A percentile compares a stretch with the other conserved stretches of the same genome.
Evolutionary conservation across 2,329 filamentous ascomycete genomes (phyloP).

Genomic region (Colletotrichum cuscutae): DNA sequence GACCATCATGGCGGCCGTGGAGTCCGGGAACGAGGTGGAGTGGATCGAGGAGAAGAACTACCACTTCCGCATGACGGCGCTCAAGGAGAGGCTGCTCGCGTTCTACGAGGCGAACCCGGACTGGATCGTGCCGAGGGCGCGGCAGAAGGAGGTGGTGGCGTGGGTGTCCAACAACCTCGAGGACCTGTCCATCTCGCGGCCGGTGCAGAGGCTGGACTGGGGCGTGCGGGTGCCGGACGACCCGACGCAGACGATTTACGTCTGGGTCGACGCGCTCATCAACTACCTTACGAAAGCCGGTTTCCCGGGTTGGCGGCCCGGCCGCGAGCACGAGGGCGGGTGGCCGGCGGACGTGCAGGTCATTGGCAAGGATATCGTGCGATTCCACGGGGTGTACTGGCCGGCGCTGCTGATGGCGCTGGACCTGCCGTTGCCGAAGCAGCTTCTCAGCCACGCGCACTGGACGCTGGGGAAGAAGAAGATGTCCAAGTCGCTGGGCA

Average conservation of each 20-base stretch:
- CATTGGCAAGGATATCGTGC: conserved; percentile 95
- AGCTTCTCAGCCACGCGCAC: conserved; percentile 89
- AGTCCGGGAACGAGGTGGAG: conserved; percentile 93
- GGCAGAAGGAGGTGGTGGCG: conserved; percentile 82
- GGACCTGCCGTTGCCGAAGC: conserved; percentile 79
- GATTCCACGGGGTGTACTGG: conserved; percentile 99
- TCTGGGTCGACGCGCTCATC: conserved; percentile 95
- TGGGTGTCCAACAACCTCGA: conserved; percentile 82
- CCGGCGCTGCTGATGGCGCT: conserved; percentile 94
- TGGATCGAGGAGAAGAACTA: conserved; percentile 96
- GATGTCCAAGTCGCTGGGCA: conserved; percentile 96
- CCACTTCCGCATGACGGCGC: conserved; percentile 89
- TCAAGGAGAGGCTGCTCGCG: conserved; percentile 80
- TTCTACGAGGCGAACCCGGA: conserved; percentile 83
- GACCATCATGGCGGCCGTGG: conserved; percentile 83
- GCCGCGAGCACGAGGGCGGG: conserved; percentile 68
- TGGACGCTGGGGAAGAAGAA: conserved; percentile 94
- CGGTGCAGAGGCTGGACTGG: conserved; percentile 82
- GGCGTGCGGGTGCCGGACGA: conserved; percentile 91
- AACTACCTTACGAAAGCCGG: conserved; percentile 93
- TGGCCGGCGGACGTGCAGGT: conserved; percentile 96
- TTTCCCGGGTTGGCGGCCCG: conserved; percentile 79
- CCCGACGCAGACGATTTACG: conserved; percentile 89
- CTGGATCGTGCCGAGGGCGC: conserved; percentile 78
- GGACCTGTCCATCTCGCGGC: conserved; percentile 91